Conservation (phyloP, 805 yeast genomes). For the Metschnikowia noctiluminum region DNA sequence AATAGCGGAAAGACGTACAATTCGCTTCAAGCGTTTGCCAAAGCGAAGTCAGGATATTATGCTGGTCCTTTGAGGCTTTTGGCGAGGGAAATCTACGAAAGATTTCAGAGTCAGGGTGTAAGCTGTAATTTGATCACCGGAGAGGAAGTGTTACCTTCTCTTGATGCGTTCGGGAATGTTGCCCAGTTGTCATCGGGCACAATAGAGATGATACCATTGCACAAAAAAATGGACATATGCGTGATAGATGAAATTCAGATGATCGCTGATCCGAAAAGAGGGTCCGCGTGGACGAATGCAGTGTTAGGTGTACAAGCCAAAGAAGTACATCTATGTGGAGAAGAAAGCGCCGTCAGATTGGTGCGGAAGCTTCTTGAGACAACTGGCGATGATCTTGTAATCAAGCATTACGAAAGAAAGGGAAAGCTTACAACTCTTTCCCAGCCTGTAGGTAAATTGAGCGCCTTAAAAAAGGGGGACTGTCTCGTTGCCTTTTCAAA, state of each 20-base stretch:
- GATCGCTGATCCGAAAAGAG: slow-evolving; percentile 77
- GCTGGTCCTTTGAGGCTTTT: slow-evolving; percentile 92
- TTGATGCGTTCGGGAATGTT: slow-evolving; percentile 66
- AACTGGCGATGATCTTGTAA: slow-evolving; percentile 79
- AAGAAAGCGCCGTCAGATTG: slow-evolving; percentile 73
- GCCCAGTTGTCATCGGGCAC: slow-evolving; percentile 85
- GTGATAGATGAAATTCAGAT: slow-evolving; percentile 96
- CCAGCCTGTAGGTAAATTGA: slow-evolving; percentile 28
- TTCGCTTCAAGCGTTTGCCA: slow-evolving; percentile 67
- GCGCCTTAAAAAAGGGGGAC: slow-evolving; percentile 64
- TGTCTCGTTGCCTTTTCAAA: slow-evolving; percentile 88
- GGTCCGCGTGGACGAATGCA: slow-evolving; percentile 94
- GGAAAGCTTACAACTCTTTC: slow-evolving; percentile 63
- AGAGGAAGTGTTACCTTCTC: slow-evolving; percentile 79
- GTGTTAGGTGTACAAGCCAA: slow-evolving; percentile 80
- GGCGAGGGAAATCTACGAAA: slow-evolving; percentile 88
- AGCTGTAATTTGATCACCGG: slow-evolving; percentile 89
- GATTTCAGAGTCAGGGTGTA: slow-evolving; percentile 62
- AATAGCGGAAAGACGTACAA: slow-evolving; percentile 92
- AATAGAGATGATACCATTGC: slow-evolving; percentile 84
- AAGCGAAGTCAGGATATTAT: slow-evolving; percentile 73
- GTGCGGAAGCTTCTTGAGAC: slow-evolving; percentile 53
- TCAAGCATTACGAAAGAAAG: slow-evolving; percentile 69
- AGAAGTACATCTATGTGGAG: slow-evolving; percentile 93
- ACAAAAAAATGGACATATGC: slow-evolving; percentile 72